Evolutionary conservation across 2,329 filamentous ascomycete species (phyloP).

Genomic region (Mariannaea elegans): DNA sequence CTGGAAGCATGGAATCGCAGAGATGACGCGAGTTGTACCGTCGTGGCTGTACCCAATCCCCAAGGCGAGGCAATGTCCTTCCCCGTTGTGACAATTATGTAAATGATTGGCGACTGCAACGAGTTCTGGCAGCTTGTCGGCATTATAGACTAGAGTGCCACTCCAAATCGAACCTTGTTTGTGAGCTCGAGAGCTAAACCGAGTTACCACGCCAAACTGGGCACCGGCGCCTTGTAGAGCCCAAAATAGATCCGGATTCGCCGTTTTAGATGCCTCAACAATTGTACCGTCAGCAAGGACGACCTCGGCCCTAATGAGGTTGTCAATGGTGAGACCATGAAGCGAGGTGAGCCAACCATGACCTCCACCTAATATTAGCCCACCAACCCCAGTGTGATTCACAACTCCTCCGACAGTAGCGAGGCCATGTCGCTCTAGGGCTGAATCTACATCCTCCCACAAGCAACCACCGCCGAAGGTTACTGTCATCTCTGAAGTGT

Average conservation of each 20-base stretch:
- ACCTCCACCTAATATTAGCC: conserved; percentile 65
- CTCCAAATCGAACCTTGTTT: conserved; percentile 44
- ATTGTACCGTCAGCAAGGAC: conserved; percentile 49
- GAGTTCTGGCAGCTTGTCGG: conserved; percentile 36
- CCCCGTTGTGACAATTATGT: conserved; percentile 21
- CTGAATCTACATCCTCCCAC: conserved; percentile 64
- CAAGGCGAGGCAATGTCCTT: conserved; percentile 37
- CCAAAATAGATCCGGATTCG: conserved; percentile 57
- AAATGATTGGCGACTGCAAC: conserved; percentile 35
- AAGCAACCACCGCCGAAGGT: conserved; percentile 58
- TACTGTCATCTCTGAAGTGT: conserved; percentile 53
- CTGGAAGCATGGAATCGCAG: conserved; percentile 35
- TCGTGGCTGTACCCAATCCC: conserved; percentile 35
- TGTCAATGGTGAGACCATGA: conserved; percentile 61
- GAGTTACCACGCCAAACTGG: conserved; percentile 54
- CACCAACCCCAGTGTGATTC: conserved; percentile 69
- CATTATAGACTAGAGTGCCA: conserved; percentile 39
- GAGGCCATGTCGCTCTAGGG: conserved; percentile 57
- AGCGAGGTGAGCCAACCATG: conserved; percentile 64
- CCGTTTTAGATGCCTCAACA: conserved; percentile 48
- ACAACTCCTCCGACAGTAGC: conserved; percentile 70
- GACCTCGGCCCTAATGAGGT: conserved; percentile 49
- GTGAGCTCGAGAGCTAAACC: conserved; percentile 44
- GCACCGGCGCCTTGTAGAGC: conserved; percentile 58
- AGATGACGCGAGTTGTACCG: conserved; percentile 22